Base-by-base conservation (phyloP, 208 protist genomes). In the Leishmania martiniquensis region DNA sequence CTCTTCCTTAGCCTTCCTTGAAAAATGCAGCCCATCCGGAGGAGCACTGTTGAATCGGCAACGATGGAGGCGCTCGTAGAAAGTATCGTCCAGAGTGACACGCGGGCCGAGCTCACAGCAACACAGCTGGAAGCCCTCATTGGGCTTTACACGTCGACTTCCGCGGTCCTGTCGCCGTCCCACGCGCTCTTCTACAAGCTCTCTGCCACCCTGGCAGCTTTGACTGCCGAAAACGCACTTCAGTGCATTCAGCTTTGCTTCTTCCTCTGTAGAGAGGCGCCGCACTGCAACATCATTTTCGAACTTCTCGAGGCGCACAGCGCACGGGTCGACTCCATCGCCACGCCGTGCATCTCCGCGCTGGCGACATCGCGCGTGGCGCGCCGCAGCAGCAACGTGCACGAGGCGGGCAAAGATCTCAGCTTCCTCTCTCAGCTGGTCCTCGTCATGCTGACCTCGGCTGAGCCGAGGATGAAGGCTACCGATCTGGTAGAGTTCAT, bases 71-170 rank as follows among this genome's bases (percentile, higher is more conserved):
- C 67, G 25, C 69, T 84, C 3, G 32, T 84, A 29, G 70, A 78
- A 5, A 76, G 80, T 39, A 79, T 84, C 39, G 80, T 84, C 42
- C 49, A 73, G 22, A 77, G 80, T n/a, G 25, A 80, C 60, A 52
- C 55, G 15, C 39, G 51, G 12, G 75, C 65, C n/a, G 25, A 34
- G 37, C 80, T 84, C 62, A 80, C 80, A 25, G 29, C 74, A 9
- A 75, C 37, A 42, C 80, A 84, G 70, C 51, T 84, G 49, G 75
- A 84, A 52, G 80, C 80, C 29, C 60, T 84, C 20, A 62, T 84
- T 10, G 80, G 80, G 17, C 57, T 84, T 9, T 49, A 54, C 34
- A 59, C 55, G 12, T 39, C 70, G n/a, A 73, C 68, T 9, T 49
- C 80, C 39, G 17, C 34, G 37, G 47, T 37, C 3, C 59, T 80